Percentiles rank a stretch among this genome's conserved stretches.
Evolutionary conservation across 148 eudicot species (phyloP).

Genomic region (Beta vulgaris): DNA sequence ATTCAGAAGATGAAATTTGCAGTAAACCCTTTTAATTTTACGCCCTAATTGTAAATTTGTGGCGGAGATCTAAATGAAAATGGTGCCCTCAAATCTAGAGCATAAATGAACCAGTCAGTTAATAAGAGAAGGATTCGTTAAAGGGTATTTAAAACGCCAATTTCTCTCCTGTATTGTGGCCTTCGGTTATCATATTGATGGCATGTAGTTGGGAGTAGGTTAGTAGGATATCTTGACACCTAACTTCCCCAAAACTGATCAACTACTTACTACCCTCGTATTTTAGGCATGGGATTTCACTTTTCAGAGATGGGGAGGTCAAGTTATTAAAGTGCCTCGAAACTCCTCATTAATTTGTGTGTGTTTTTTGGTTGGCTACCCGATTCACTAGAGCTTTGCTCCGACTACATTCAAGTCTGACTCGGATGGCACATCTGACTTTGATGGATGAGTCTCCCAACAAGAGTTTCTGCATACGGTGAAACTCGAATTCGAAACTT

Average conservation of each 20-base stretch:
- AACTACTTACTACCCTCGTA: constrained; percentile 32
- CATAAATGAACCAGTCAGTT: constrained; percentile 25
- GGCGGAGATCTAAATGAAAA: constrained; percentile 19
- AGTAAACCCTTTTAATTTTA: constrained; percentile 24
- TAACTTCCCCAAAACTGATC: constrained; percentile 27
- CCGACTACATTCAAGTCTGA: no score
- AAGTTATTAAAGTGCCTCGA: neutral
- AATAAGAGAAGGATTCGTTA: constrained; percentile 17
- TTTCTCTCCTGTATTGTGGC: no score
- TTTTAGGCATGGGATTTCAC: neutral
- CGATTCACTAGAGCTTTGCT: no score
- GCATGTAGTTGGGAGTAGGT: constrained; percentile 41
- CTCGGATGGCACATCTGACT: no score
- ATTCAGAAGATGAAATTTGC: constrained; percentile 11
- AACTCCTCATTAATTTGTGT: neutral
- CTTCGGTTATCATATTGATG: constrained; percentile 20
- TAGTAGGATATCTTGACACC: constrained; percentile 32
- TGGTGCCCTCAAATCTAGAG: constrained; percentile 20
- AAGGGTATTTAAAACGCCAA: no score
- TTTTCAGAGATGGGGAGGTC: neutral
- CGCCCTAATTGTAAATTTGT: neutral
- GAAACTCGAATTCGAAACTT: no score
- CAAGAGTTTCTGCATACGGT: no score
- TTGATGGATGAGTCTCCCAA: no score
- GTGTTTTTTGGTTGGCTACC: no score